A percentile compares a stretch with the other conserved stretches of the same genome.
phyloP scores from a whole-genome alignment of 257 asterid genomes.

The Solanum lycopersicoides region DNA sequence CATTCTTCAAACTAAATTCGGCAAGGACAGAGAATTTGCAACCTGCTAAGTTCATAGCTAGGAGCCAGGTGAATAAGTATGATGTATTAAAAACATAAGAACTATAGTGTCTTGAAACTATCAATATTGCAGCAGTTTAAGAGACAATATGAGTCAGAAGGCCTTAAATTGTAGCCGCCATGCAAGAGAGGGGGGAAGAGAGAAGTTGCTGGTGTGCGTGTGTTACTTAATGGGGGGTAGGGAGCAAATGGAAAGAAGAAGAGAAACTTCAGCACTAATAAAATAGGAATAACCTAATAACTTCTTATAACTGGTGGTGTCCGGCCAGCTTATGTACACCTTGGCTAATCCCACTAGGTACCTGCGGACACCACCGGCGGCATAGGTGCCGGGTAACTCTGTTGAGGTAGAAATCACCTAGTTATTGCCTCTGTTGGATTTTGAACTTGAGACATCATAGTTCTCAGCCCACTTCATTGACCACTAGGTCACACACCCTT shows the following conservation, averaged over 20 bases:
- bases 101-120: neutral
- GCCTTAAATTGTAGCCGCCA: neutral
- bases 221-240: neutral
- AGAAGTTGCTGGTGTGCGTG: neutral
- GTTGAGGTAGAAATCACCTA: neutral
- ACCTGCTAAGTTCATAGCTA: neutral
- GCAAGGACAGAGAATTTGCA: neutral
- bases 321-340: neutral
- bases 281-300: neutral
- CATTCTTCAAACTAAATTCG: neutral
- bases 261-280: neutral
- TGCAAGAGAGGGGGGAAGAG: neutral
- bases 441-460: neutral
- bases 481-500: neutral
- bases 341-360: neutral
- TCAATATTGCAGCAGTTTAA: neutral
- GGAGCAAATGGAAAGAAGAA: neutral
- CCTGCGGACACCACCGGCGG: neutral
- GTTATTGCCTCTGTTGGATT: neutral
- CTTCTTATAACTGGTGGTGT: neutral
- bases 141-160: neutral
- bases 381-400: neutral
- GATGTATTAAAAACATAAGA: neutral
- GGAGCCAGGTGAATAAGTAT: neutral
- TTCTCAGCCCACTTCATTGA: neutral